A percentile compares a stretch with the other conserved stretches of the same genome.
Evolutionary conservation across 305 asterid species (phyloP).

Genomic region (Fraxinus latifolia): DNA sequence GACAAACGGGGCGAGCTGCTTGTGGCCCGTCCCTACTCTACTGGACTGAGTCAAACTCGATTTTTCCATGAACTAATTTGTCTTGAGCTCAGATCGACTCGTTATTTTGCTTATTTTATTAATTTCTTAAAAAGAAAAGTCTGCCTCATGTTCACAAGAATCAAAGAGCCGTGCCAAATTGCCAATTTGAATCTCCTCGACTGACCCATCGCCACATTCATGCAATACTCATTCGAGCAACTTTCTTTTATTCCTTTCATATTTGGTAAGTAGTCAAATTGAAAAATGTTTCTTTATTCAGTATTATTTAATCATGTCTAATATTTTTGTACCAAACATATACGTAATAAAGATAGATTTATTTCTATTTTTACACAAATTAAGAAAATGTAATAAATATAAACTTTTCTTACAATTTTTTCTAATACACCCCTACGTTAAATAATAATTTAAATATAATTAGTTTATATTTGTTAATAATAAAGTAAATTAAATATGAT

Average conservation of each 20-base stretch:
- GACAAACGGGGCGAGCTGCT: background rate
- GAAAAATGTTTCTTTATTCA: background rate
- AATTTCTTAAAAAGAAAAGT: no score
- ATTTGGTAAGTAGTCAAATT: background rate
- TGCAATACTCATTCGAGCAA: background rate
- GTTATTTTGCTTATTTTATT: background rate
- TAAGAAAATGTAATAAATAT: no score
- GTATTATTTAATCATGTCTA: no score
- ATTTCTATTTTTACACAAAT: no score
- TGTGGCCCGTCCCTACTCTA: background rate
- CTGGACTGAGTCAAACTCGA: background rate
- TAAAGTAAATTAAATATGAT: no score
- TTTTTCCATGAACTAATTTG: background rate
- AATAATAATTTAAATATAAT: no score
- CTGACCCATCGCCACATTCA: no score
- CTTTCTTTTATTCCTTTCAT: background rate
- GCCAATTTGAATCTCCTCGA: background rate
- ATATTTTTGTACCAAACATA: background rate
- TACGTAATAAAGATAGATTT: no score
- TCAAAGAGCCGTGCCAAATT: background rate
- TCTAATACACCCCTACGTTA: no score
- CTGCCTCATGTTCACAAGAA: background rate
- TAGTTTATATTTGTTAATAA: no score
- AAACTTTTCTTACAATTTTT: no score
- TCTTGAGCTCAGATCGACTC: background rate